A percentile compares a stretch with the other conserved stretches of the same genome.
Evolutionary conservation across 2,329 filamentous ascomycete species (phyloP).

Genomic region (Trichoderma koningii): DNA sequence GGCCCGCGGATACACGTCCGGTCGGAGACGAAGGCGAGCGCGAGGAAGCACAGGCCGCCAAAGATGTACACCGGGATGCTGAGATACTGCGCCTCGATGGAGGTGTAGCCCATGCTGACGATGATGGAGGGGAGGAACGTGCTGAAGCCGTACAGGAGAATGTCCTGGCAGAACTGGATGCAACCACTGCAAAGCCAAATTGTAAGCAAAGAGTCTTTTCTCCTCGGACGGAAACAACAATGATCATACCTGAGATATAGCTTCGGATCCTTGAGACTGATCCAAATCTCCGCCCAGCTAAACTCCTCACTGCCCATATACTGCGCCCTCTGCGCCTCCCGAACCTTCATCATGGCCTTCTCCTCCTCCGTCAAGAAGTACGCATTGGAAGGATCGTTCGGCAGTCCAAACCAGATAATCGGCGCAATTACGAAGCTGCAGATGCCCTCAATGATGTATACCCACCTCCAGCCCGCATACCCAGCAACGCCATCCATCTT

Average conservation of each 20-base stretch:
- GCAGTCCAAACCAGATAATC: slow-evolving; percentile 50
- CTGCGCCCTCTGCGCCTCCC: slow-evolving; percentile 46
- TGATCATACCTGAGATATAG: slow-evolving; percentile 48
- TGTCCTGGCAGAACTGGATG: slow-evolving; percentile 56
- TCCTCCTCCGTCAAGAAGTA: slow-evolving; percentile 53
- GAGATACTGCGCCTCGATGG: slow-evolving; percentile 54
- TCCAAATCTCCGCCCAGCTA: slow-evolving; percentile 52
- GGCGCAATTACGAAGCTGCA: slow-evolving; percentile 47
- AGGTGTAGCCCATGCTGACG: slow-evolving; percentile 52
- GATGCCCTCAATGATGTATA: slow-evolving; percentile 54
- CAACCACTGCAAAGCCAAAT: slow-evolving; percentile 34
- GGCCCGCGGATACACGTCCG: slow-evolving; percentile 39
- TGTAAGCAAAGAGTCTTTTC: too few relatives aligned
- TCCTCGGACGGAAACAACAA: too few relatives aligned
- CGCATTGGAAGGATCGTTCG: slow-evolving; percentile 49
- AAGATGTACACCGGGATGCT: slow-evolving; percentile 60
- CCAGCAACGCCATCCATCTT: slow-evolving; percentile 51
- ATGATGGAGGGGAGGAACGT: slow-evolving; percentile 61
- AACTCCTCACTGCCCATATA: slow-evolving; percentile 55
- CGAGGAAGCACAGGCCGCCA: slow-evolving; percentile 50
- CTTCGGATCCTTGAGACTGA: slow-evolving; percentile 53
- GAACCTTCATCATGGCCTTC: slow-evolving; percentile 52
- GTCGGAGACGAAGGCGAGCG: slow-evolving; percentile 51
- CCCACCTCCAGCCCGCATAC: slow-evolving; percentile 51
- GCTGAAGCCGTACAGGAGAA: slow-evolving; percentile 58